These are phyloP conservation scores for Citrus medica DNA, from an alignment of 345 rosid species.

Conservation along the genomic window DNA sequence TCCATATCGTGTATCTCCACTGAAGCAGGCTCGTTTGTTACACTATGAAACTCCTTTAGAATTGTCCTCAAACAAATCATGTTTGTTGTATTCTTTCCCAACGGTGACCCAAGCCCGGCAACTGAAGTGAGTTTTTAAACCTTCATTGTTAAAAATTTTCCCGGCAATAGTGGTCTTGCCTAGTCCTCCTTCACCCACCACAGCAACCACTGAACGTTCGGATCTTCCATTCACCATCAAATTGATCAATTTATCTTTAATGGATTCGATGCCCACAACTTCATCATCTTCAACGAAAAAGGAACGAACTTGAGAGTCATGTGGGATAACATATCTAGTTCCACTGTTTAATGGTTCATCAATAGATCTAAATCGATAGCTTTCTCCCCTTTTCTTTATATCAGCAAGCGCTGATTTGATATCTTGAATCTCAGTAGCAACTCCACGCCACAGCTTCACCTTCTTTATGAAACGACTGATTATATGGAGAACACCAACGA, in stretches of 20 bases:
- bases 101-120: neutral
- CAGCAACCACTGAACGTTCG: neutral
- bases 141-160: neutral
- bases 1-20: neutral
- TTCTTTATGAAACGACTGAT: neutral
- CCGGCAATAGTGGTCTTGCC: conserved; percentile 21
- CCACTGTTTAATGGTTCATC: neutral
- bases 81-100: conserved; percentile 9
- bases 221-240: neutral
- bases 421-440: conserved; percentile 15
- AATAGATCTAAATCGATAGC: neutral
- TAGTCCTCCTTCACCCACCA: conserved; percentile 3
- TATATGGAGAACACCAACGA: neutral
- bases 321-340: neutral
- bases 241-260: neutral
- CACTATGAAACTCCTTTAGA: neutral
- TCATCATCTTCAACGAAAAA: conserved; percentile 11
- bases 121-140: neutral
- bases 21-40: neutral
- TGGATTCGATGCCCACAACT: conserved; percentile 14
- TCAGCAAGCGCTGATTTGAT: neutral
- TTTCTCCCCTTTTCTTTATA: neutral
- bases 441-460: neutral
- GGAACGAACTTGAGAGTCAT: conserved; percentile 10
- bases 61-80: neutral